Evolutionary conservation across 331 rosid species (phyloP).

Genomic region (Erythrophleum ivorense): DNA sequence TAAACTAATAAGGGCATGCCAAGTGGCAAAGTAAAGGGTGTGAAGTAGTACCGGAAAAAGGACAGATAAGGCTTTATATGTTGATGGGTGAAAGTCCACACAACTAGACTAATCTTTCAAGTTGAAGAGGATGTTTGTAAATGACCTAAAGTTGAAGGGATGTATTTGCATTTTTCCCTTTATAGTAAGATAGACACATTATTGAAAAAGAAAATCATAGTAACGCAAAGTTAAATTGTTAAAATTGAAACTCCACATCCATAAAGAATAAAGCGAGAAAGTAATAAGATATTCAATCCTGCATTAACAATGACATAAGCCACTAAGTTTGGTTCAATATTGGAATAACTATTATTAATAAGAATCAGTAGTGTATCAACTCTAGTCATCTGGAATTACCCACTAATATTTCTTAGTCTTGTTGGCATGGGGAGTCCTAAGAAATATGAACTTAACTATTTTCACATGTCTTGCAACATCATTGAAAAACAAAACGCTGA

Average conservation of each 20-base stretch:
- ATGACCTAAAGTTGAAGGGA: no score
- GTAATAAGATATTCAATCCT: not conserved
- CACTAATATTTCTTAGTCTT: not conserved
- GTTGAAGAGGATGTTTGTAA: no score
- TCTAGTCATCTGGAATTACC: not conserved
- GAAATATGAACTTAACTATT: not conserved
- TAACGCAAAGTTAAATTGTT: not conserved
- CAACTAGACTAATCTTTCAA: no score
- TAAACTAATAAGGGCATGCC: not conserved
- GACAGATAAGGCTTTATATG: not conserved
- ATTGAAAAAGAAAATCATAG: not conserved
- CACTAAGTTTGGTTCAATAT: not conserved
- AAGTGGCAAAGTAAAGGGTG: not conserved
- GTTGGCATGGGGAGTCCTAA: not conserved
- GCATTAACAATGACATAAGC: not conserved
- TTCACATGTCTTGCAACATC: not conserved
- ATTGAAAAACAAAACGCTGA: not conserved
- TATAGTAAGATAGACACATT: conserved; percentile 3
- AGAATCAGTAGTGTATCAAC: not conserved
- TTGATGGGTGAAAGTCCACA: no score
- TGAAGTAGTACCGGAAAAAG: not conserved
- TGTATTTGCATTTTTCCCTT: no score
- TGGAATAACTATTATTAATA: not conserved
- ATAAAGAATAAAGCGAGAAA: not conserved
- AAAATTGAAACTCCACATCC: conserved; percentile 12